These are phyloP conservation scores for Clonostachys sp. DNA, from an alignment of 2,329 filamentous ascomycete genomes.

Conservation along the genomic window DNA sequence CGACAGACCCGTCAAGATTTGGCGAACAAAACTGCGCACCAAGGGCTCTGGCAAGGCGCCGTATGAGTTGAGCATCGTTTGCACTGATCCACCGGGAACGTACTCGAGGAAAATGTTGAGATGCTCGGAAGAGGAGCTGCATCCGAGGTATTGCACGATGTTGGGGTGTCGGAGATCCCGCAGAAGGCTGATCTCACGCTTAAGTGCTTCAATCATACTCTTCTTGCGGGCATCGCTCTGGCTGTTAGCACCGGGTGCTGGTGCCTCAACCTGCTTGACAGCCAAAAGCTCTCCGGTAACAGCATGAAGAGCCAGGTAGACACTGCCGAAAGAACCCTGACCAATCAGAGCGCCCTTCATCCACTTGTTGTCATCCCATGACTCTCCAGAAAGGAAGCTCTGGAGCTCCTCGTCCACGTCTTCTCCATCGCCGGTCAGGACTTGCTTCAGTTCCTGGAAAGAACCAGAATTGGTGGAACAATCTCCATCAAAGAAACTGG, in stretches of 20 bases:
- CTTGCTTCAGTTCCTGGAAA: slow-evolving; percentile 77
- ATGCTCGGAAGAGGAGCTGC: slow-evolving; percentile 83
- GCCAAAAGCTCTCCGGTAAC: slow-evolving; percentile 96
- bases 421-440: slow-evolving; percentile 85
- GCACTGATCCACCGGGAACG: slow-evolving; percentile 93
- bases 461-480: slow-evolving; percentile 63
- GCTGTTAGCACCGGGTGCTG: slow-evolving; percentile 70
- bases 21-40: slow-evolving; percentile 92
- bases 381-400: slow-evolving; percentile 87
- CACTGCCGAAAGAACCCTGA: slow-evolving; percentile 92
- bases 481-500: slow-evolving; percentile 83
- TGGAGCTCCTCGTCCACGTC: slow-evolving; percentile 85
- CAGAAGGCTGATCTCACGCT: slow-evolving; percentile 91
- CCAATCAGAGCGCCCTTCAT: slow-evolving; percentile 98
- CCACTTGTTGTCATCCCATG: slow-evolving; percentile 96
- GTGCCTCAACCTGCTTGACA: slow-evolving; percentile 95
- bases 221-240: slow-evolving; percentile 89
- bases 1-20: slow-evolving; percentile 87
- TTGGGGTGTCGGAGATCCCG: slow-evolving; percentile 94
- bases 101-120: slow-evolving; percentile 99
- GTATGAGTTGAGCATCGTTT: slow-evolving; percentile 98
- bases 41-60: slow-evolving; percentile 90
- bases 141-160: slow-evolving; percentile 97
- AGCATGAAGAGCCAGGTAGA: slow-evolving; percentile 91
- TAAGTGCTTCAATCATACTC: slow-evolving; percentile 95